Base-by-base conservation (phyloP, 1,284 basidiomycete species). In the Ganoderma resinaceum region DNA sequence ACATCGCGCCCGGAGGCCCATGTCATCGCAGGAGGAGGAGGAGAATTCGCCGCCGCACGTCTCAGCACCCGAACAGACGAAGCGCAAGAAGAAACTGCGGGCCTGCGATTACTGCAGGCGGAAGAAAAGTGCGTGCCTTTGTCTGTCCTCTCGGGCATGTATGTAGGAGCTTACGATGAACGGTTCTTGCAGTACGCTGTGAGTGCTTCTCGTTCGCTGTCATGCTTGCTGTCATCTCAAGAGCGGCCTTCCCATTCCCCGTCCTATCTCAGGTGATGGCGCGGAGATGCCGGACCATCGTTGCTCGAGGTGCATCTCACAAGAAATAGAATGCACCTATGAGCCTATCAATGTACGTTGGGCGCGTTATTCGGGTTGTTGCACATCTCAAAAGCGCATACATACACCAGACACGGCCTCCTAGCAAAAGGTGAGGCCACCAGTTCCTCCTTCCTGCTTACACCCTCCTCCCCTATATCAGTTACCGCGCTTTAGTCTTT, bases 351-450 rank as follows among this genome's bases (percentile, higher is more conserved):
- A 90, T 84, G 91, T 91, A 68, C 46, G 83, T 79, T 6, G 7
- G 20, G 2, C 8, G 2, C 7, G 6, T 46, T 0, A 0, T 23
- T 60, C 23, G 5, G 2, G 20, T 33, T 40, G 20, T 29, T 49
- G 26, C 26, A 16, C 42, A 37, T 18, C 37, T 9, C 14, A 38
- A 4, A 9, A 9, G 18, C 4, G 33, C 20, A 29, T 42, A 2
- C 33, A n/a, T 35, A 8, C 11, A 11, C 16, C 12, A 95, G 88
- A 92, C 93, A 82, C 89, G 94, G 37, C 93, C 94, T 6, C 92
- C 93, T 26, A 92, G 94, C 1, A 94, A 95, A 82, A 93, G 93
- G 35, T 38, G 94, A 87, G 91, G 93, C 82, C 2, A 88, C 93
- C 46, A 92, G 93, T 4, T 92, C 93, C 35, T 91, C 94, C 1